Evolutionary conservation across 2,329 filamentous ascomycete species (phyloP).

Genomic region (Stromatinia cepivora): DNA sequence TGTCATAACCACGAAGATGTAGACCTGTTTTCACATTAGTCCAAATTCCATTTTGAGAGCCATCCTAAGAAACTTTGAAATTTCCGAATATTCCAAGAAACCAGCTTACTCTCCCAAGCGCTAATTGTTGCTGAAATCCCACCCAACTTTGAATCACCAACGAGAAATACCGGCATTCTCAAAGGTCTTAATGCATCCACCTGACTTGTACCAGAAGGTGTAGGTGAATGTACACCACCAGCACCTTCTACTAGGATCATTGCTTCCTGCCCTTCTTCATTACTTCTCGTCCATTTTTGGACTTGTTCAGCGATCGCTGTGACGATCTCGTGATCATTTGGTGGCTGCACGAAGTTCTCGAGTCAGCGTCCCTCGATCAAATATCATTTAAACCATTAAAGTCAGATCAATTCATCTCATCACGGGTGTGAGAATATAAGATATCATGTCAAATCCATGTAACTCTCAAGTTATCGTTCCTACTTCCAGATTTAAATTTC

Average conservation of each 20-base stretch:
- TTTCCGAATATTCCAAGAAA: no score
- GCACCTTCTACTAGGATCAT: slow-evolving; percentile 77
- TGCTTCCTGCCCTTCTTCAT: slow-evolving; percentile 40
- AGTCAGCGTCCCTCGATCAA: slow-evolving; percentile 41
- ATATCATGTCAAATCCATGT: not conserved
- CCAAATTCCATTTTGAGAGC: not conserved
- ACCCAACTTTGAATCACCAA: slow-evolving; percentile 74
- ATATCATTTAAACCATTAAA: not conserved
- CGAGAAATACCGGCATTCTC: slow-evolving; percentile 69
- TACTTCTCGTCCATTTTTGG: slow-evolving; percentile 5
- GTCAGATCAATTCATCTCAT: not conserved
- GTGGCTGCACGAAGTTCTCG: slow-evolving; percentile 26
- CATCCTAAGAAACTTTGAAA: rapidly evolving
- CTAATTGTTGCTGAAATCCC: slow-evolving; percentile 80
- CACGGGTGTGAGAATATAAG: not conserved
- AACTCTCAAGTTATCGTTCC: not conserved
- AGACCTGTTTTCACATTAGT: slow-evolving; percentile 51
- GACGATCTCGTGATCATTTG: slow-evolving; percentile 22
- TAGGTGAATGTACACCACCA: slow-evolving; percentile 77
- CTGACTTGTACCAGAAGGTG: slow-evolving; percentile 73
- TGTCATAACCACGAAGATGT: slow-evolving; percentile 73
- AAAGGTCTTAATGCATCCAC: slow-evolving; percentile 76
- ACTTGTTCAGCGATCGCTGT: slow-evolving; percentile 18
- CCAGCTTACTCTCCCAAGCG: slow-evolving; percentile 60
- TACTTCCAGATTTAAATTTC: not conserved